Conservation (phyloP, 176 grass and related monocot species). For the Eremochloa ophiuroides region DNA sequence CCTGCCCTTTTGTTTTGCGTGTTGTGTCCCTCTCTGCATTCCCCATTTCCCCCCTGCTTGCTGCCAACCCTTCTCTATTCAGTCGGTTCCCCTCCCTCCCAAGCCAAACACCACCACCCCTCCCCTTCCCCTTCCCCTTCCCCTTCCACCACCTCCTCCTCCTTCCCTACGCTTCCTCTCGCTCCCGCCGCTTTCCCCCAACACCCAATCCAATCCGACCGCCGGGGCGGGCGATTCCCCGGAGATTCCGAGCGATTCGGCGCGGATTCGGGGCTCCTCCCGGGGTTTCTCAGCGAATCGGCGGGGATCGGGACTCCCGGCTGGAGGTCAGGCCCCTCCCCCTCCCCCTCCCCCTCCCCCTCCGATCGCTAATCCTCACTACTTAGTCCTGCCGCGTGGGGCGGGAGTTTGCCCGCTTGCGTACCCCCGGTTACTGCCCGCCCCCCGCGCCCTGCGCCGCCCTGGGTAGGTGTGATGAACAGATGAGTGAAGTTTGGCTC, state of each 20-base stretch:
- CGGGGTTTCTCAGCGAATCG: slow-evolving; percentile 16
- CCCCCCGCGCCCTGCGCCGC: too few relatives aligned
- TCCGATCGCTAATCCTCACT: slow-evolving; percentile 11
- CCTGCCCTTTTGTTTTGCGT: background rate
- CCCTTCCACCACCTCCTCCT: background rate
- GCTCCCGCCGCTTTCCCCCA: slow-evolving; percentile 23
- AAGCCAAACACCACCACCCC: slow-evolving; percentile 14
- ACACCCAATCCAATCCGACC: slow-evolving; percentile 24
- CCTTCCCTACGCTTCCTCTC: background rate
- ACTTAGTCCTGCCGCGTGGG: background rate
- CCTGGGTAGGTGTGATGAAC: slow-evolving; percentile 10
- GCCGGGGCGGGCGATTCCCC: slow-evolving; percentile 4
- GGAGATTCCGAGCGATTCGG: slow-evolving; percentile 12
- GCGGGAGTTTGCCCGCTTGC: background rate
- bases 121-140: background rate
- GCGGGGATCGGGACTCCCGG: slow-evolving; percentile 28
- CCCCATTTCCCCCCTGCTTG: too few relatives aligned
- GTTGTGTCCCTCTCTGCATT: too few relatives aligned
- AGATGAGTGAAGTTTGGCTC: background rate
- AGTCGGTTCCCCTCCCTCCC: slow-evolving; percentile 24
- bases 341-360: background rate
- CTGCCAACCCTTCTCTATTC: slow-evolving; percentile 14
- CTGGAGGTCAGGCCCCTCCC: background rate
- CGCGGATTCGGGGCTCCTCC: slow-evolving; percentile 11
- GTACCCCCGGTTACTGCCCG: background rate